phyloP scores from a whole-genome alignment of 1,284 basidiomycete species.

The Blastosporella zonata region DNA sequence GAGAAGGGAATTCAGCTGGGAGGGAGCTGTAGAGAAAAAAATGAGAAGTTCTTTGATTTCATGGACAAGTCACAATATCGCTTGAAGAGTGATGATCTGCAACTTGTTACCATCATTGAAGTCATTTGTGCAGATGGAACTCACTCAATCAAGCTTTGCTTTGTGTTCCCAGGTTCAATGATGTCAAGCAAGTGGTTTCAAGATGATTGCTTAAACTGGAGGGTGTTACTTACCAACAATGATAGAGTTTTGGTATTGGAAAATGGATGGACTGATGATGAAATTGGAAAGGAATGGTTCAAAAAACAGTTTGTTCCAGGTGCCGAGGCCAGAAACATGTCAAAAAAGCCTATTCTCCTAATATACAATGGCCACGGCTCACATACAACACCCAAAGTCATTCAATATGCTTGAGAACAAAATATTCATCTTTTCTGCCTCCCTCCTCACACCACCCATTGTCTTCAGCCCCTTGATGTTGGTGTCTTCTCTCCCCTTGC shows the following conservation, averaged over 20 bases:
- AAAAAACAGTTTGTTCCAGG: not conserved
- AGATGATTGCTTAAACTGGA: not conserved
- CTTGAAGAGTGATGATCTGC: not conserved
- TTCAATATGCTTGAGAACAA: constrained; percentile 23
- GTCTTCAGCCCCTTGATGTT: constrained; percentile 39
- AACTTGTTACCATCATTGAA: constrained; percentile 1
- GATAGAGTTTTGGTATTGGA: not conserved
- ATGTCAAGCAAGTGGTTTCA: not conserved
- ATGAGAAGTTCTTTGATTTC: constrained; percentile 15
- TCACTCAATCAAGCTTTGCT: not conserved
- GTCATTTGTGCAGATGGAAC: not conserved
- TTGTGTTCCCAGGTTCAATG: not conserved
- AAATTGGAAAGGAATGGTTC: not conserved
- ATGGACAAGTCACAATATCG: not conserved
- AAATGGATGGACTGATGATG: not conserved
- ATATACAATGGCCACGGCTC: constrained; percentile 1
- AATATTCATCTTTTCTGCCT: constrained; percentile 33
- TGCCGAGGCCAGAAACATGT: not conserved
- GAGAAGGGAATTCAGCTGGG: constrained; percentile 36
- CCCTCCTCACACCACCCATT: constrained; percentile 38
- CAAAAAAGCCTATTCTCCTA: not conserved
- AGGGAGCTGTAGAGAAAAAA: constrained; percentile 25
- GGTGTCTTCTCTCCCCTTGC: constrained; percentile 32
- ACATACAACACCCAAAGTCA: constrained; percentile 1
- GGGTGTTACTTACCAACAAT: too few species aligned